Conservation (phyloP, 2,329 filamentous ascomycete species). For the Botryotinia convoluta region DNA sequence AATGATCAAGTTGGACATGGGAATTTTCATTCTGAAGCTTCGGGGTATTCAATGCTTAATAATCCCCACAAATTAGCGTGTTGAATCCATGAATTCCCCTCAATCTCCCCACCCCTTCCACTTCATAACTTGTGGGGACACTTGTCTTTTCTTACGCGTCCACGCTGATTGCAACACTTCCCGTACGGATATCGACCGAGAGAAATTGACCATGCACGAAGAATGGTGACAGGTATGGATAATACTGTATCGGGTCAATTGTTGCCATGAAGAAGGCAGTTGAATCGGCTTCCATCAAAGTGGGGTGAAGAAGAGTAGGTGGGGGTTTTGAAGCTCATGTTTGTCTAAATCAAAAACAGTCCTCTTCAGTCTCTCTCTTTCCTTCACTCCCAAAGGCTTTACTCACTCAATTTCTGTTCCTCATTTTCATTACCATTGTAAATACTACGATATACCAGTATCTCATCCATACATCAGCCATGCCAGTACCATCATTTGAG, state of each 20-base stretch:
- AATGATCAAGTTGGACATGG: constrained; percentile 8
- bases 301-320: not conserved
- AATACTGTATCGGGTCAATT: not conserved
- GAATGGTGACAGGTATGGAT: not conserved
- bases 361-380: not conserved
- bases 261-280: not conserved
- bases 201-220: not conserved
- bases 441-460: not conserved
- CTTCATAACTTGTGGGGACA: constrained; percentile 7
- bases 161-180: not conserved
- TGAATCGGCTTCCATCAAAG: not conserved
- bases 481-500: constrained; percentile 27
- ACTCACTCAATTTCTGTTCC: not conserved
- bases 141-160: not conserved
- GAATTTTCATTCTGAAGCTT: constrained; percentile 3
- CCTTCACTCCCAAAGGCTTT: not conserved
- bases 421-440: not conserved
- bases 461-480: constrained; percentile 3
- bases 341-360: not conserved
- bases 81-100: constrained; percentile 1
- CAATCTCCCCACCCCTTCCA: constrained; percentile 8
- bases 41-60: not conserved
- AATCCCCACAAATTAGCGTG: constrained; percentile 9
- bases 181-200: not conserved
- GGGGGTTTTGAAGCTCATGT: not conserved